A percentile compares a stretch with the other conserved stretches of the same genome.
phyloP scores from a whole-genome alignment of 2,329 filamentous ascomycete genomes.

The Berkeleyomyces basicola region DNA sequence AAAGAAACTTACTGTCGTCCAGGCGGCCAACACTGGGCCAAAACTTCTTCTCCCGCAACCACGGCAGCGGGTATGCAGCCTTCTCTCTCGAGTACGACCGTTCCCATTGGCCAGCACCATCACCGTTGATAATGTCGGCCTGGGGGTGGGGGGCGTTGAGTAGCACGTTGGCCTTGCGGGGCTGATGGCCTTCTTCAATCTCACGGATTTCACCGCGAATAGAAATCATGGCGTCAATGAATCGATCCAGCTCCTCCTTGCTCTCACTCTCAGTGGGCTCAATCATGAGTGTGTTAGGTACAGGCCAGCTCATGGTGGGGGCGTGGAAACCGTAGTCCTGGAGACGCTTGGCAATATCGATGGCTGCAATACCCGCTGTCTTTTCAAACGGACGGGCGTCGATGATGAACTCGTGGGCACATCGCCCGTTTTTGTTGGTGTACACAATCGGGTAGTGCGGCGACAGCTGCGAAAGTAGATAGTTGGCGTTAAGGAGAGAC shows the following conservation, averaged over 20 bases:
- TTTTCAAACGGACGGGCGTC: constrained; percentile 76
- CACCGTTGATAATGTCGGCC: constrained; percentile 54
- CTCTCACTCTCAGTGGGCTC: constrained; percentile 91
- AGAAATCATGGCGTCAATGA: constrained; percentile 74
- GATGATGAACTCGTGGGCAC: constrained; percentile 94
- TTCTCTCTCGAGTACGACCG: constrained; percentile 65
- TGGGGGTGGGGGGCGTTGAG: constrained; percentile 82
- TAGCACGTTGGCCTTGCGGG: constrained; percentile 63
- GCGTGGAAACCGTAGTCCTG: constrained; percentile 97
- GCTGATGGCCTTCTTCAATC: constrained; percentile 62
- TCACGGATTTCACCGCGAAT: constrained; percentile 75
- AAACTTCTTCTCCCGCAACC: constrained; percentile 88
- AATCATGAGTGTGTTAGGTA: constrained; percentile 92
- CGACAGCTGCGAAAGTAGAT: constrained; percentile 75
- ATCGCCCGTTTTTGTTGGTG: constrained; percentile 73
- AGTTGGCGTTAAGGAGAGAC: constrained; percentile 92
- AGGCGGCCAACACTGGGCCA: constrained; percentile 80
- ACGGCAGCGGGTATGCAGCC: constrained; percentile 74
- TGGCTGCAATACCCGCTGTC: constrained; percentile 68
- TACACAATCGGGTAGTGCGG: constrained; percentile 85
- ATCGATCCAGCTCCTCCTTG: constrained; percentile 83
- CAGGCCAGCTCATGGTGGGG: constrained; percentile 93
- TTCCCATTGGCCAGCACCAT: constrained; percentile 48
- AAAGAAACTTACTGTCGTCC: constrained; percentile 56
- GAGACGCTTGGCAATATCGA: constrained; percentile 89